A percentile compares a stretch with the other conserved stretches of the same genome.
These are phyloP conservation scores for Mycena vitilis DNA, from an alignment of 768 basidiomycete genomes.

Conservation along the genomic window DNA sequence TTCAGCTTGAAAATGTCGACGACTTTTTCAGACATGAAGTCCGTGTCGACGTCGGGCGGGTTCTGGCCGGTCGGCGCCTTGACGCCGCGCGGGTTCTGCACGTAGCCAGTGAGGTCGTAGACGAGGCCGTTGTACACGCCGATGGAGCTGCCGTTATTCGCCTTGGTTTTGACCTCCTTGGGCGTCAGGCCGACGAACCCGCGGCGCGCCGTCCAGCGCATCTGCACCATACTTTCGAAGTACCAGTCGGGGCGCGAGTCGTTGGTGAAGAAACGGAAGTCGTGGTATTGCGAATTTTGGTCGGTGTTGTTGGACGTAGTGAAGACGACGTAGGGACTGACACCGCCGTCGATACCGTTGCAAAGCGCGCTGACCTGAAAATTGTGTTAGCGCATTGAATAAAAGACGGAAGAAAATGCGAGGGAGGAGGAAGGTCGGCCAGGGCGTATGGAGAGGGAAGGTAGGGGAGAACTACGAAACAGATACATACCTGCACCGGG, in stretches of 20 bases:
- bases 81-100: slow-evolving; percentile 74
- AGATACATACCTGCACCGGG: slow-evolving; percentile 86
- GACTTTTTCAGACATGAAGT: slow-evolving; percentile 81
- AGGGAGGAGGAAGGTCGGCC: too few relatives aligned
- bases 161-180: slow-evolving; percentile 78
- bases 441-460: background rate
- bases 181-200: slow-evolving; percentile 91
- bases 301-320: slow-evolving; percentile 83
- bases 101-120: slow-evolving; percentile 89
- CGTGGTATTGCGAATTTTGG: slow-evolving; percentile 87
- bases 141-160: slow-evolving; percentile 69
- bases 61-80: slow-evolving; percentile 59
- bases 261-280: slow-evolving; percentile 90
- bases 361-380: slow-evolving; percentile 90
- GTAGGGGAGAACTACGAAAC: background rate
- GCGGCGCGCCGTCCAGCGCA: slow-evolving; percentile 90
- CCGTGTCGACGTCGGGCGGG: slow-evolving; percentile 55
- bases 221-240: slow-evolving; percentile 90
- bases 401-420: background rate
- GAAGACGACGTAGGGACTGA: slow-evolving; percentile 87
- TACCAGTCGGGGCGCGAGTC: slow-evolving; percentile 99
- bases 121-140: slow-evolving; percentile 90
- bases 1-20: slow-evolving; percentile 80
- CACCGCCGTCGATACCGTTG: slow-evolving; percentile 81
- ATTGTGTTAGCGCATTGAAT: background rate